Conservation (phyloP, 164 flowering plant genomes). For the Malania oleifera region DNA sequence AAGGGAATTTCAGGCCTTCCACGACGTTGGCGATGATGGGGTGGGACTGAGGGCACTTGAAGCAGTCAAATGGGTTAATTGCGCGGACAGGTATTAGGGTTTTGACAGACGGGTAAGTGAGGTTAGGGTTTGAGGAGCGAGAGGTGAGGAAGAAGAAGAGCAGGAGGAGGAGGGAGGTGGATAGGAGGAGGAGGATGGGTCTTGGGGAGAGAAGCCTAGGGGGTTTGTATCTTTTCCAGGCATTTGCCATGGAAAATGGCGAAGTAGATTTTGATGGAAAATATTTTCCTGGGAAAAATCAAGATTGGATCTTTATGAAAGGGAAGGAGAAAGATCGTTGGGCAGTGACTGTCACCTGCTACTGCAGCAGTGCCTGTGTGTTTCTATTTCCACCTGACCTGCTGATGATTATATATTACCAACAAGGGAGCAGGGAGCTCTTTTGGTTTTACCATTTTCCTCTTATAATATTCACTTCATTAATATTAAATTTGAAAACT, state of each 20-base stretch:
- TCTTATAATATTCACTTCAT: too few relatives aligned
- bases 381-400: too few relatives aligned
- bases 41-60: conserved; percentile 58
- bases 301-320: too few relatives aligned
- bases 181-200: conserved; percentile 43
- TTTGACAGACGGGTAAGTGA: conserved; percentile 5
- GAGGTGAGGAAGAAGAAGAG: conserved; percentile 45
- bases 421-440: too few relatives aligned
- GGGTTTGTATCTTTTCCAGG: conserved; percentile 70
- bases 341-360: too few relatives aligned
- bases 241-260: conserved; percentile 71
- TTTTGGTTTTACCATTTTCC: too few relatives aligned
- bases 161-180: conserved; percentile 46
- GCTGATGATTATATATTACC: too few relatives aligned
- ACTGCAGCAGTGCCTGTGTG: too few relatives aligned
- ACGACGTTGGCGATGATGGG: conserved; percentile 86
- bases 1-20: conserved; percentile 74
- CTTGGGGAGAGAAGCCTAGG: conserved; percentile 35
- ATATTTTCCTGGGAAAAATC: conserved; percentile 2
- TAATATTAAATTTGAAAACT: too few relatives aligned
- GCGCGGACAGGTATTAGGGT: conserved; percentile 15
- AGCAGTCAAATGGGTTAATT: conserved; percentile 75
- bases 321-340: too few relatives aligned
- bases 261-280: background rate
- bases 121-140: conserved; percentile 17